Percentiles rank a stretch among this genome's conserved stretches.
These are phyloP conservation scores for Podospora pseudopauciseta DNA, from an alignment of 495 filamentous ascomycete species.

Conservation along the genomic window DNA sequence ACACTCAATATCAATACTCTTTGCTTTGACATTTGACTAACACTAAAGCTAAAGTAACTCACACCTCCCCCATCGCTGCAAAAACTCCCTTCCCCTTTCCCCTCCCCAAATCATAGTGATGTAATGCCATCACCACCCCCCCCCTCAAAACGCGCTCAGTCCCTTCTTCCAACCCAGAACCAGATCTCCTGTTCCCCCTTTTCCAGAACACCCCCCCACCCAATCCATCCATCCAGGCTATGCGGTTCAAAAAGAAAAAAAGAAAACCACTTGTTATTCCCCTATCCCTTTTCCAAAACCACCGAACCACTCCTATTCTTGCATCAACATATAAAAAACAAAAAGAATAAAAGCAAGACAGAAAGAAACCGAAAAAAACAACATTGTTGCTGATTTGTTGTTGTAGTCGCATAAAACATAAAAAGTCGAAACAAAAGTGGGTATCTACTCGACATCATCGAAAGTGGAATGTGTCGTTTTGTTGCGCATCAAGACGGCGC, in stretches of 20 bases:
- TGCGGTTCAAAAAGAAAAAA: neutral
- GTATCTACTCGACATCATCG: neutral
- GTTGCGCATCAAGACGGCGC: too few species aligned
- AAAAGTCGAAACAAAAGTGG: neutral
- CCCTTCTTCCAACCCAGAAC: neutral
- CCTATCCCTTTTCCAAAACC: neutral
- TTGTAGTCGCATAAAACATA: neutral
- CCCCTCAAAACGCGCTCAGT: neutral
- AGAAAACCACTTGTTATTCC: neutral
- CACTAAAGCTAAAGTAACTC: too few species aligned
- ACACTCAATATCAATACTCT: too few species aligned
- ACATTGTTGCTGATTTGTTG: neutral
- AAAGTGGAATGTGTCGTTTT: neutral
- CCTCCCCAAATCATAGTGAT: neutral
- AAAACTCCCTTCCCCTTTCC: too few species aligned
- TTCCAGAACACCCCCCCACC: neutral
- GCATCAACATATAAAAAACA: slow-evolving; percentile 2
- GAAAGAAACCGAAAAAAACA: neutral
- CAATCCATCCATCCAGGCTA: neutral
- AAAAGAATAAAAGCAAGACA: neutral
- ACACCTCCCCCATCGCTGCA: too few species aligned
- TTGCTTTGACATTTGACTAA: too few species aligned
- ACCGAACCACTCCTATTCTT: neutral
- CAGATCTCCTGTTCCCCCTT: neutral
- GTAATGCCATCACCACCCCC: neutral